Percentiles rank a stretch among this genome's conserved stretches.
These are phyloP conservation scores for Fusarium sacchari DNA, from an alignment of 2,329 filamentous ascomycete species.

Conservation along the genomic window DNA sequence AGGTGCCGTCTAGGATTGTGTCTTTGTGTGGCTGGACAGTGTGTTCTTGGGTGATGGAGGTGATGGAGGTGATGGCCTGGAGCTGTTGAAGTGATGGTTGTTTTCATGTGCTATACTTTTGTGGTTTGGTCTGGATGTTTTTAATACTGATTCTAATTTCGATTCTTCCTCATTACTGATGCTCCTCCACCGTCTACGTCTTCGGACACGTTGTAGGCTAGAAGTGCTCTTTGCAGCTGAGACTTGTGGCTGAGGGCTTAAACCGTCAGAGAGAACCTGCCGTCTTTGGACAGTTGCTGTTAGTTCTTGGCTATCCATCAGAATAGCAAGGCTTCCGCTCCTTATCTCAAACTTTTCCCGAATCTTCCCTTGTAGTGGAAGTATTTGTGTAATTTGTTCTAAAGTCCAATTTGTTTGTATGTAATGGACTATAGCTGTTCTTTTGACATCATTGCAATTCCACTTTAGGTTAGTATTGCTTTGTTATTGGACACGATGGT, in stretches of 20 bases:
- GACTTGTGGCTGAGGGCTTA: too few species aligned
- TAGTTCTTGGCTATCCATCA: too few species aligned
- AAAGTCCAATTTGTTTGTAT: too few species aligned
- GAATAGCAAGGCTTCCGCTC: not conserved
- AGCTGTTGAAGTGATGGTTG: fast-evolving
- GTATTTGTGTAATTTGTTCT: fast-evolving
- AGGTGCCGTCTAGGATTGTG: not conserved
- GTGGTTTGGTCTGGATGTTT: not conserved
- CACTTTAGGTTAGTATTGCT: fast-evolving
- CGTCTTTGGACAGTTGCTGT: fast-evolving
- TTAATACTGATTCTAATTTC: too few species aligned
- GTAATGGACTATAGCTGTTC: fast-evolving
- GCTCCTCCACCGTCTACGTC: fast-evolving
- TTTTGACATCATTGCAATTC: too few species aligned
- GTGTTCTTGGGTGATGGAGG: not conserved
- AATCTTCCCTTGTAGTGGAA: not conserved
- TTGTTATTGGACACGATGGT: not conserved
- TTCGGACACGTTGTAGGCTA: too few species aligned
- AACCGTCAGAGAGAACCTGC: too few species aligned
- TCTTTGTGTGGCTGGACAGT: not conserved
- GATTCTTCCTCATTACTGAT: not conserved
- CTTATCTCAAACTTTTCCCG: not conserved
- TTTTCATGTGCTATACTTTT: fast-evolving
- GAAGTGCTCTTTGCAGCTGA: too few species aligned
- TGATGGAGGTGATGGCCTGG: not conserved